Percentiles rank a stretch among this genome's conserved stretches.
phyloP scores from a whole-genome alignment of 129 eudicot genomes.

The Flaveria sonorensis region DNA sequence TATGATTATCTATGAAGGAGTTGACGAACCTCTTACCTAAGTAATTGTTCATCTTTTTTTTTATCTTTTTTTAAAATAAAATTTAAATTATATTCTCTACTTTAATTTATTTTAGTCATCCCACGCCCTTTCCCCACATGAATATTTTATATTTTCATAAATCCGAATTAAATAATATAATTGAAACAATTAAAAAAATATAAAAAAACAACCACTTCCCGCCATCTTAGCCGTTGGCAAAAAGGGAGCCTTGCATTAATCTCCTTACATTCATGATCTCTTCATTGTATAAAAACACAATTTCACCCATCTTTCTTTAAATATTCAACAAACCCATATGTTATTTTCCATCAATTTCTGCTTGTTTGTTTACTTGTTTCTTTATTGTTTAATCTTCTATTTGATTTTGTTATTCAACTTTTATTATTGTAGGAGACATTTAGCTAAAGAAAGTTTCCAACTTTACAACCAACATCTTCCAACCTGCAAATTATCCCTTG shows the following conservation, averaged over 20 bases:
- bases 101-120: conserved; percentile 4
- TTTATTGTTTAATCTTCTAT: conserved; percentile 6
- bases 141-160: conserved; percentile 16
- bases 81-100: not conserved
- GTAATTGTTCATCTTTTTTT: conserved; percentile 9
- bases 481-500: conserved; percentile 45
- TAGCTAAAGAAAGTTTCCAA: conserved; percentile 41
- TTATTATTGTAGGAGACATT: conserved; percentile 53
- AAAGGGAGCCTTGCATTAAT: conserved; percentile 71
- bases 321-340: conserved; percentile 53
- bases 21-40: conserved; percentile 27
- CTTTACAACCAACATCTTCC: conserved; percentile 53
- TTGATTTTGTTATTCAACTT: conserved; percentile 23
- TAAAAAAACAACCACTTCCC: conserved; percentile 38
- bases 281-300: conserved; percentile 45
- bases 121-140: conserved; percentile 39
- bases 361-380: conserved; percentile 40
- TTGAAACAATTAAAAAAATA: not conserved
- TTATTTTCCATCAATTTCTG: conserved; percentile 43
- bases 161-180: conserved; percentile 4
- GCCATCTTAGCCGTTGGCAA: conserved; percentile 69
- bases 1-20: conserved; percentile 11
- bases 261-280: conserved; percentile 82
- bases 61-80: not conserved
- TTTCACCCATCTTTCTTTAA: conserved; percentile 40